These are phyloP conservation scores for Phytopythium delawarense DNA, from an alignment of 352 stramenopile genomes.

Conservation along the genomic window DNA sequence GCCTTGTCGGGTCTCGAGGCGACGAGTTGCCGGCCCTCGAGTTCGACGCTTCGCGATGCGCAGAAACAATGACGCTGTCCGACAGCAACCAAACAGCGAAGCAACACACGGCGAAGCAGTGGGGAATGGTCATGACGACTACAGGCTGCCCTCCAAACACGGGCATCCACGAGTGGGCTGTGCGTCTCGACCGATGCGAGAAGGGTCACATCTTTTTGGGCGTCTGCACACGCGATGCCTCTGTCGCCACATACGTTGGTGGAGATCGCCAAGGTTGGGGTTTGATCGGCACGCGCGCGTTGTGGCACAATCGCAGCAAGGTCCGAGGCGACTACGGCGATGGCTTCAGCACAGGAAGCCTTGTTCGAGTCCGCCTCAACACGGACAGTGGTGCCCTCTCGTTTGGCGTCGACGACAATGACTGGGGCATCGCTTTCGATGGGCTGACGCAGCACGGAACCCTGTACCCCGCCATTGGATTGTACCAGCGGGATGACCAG, in stretches of 20 bases:
- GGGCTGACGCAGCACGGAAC: constrained; percentile 85
- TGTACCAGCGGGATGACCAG: constrained; percentile 88
- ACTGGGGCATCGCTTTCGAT: constrained; percentile 89
- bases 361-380: constrained; percentile 80
- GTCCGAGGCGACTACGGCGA: constrained; percentile 86
- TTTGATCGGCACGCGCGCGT: constrained; percentile 81
- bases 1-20: constrained; percentile 61
- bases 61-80: constrained; percentile 86
- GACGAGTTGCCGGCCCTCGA: constrained; percentile 78
- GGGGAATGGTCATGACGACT: constrained; percentile 88
- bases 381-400: constrained; percentile 84
- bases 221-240: constrained; percentile 82
- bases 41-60: constrained; percentile 82
- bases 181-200: constrained; percentile 84
- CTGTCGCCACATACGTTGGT: constrained; percentile 85
- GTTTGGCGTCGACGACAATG: constrained; percentile 83
- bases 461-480: constrained; percentile 81
- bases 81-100: constrained; percentile 82
- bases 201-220: constrained; percentile 90
- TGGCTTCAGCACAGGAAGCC: constrained; percentile 82
- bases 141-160: constrained; percentile 81
- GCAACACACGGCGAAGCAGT: constrained; percentile 89
- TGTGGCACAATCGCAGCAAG: constrained; percentile 90
- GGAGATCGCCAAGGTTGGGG: constrained; percentile 87
- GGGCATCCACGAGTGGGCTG: constrained; percentile 85